phyloP scores from a whole-genome alignment of 1,284 basidiomycete species.

The Coniferiporia sulphurascens region DNA sequence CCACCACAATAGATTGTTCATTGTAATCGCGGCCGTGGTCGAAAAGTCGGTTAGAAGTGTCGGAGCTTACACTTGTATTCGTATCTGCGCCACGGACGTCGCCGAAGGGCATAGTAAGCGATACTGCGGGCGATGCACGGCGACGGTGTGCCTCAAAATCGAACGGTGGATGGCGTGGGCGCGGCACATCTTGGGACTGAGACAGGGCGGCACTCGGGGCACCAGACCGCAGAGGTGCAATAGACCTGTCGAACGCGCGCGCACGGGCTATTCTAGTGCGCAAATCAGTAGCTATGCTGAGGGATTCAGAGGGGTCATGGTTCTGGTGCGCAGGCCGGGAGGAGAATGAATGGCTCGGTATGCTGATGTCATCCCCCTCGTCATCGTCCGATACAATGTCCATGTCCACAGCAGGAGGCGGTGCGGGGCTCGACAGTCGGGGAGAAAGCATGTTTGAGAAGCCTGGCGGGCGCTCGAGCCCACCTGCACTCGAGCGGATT shows the following conservation, averaged over 20 bases:
- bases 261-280: conserved; percentile 12
- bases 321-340: neutral
- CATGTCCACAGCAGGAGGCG: conserved; percentile 1
- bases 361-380: neutral
- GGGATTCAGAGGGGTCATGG: neutral
- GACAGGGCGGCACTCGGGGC: neutral
- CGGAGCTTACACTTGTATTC: neutral
- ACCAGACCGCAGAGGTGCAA: conserved; percentile 15
- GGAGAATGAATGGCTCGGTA: neutral
- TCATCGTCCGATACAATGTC: neutral
- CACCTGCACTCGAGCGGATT: neutral
- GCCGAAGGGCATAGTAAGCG: neutral
- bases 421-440: conserved; percentile 14
- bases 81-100: neutral
- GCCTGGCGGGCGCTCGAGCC: conserved; percentile 7
- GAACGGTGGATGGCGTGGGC: conserved; percentile 7
- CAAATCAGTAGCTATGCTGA: neutral
- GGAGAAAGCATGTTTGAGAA: conserved; percentile 12
- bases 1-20: neutral
- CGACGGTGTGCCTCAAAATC: conserved; percentile 6
- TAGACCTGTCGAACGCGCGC: conserved; percentile 11
- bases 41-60: neutral
- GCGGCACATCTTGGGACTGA: neutral
- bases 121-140: neutral
- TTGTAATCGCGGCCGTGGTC: neutral